Evolutionary conservation across 2,329 filamentous ascomycete genomes (phyloP).

Genomic region (Penicillium sp.): DNA sequence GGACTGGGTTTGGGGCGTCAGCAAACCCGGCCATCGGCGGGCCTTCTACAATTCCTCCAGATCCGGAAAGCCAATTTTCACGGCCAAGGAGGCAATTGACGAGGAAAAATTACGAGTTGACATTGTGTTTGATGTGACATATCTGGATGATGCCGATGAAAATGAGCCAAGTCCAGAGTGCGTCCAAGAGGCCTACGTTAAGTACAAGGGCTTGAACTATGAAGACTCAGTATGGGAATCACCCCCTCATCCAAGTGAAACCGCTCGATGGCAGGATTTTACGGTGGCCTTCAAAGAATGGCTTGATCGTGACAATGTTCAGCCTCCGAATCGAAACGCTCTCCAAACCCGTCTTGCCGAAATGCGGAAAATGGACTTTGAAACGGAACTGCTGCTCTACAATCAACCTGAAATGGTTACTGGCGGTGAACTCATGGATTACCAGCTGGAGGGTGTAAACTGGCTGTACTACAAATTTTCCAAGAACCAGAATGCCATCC

Average conservation of each 20-base stretch:
- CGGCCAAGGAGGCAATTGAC: slow-evolving; percentile 71
- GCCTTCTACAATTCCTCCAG: slow-evolving; percentile 67
- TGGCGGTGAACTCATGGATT: slow-evolving; percentile 81
- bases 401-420: slow-evolving; percentile 67
- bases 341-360: slow-evolving; percentile 63
- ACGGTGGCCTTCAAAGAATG: slow-evolving; percentile 79
- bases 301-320: slow-evolving; percentile 70
- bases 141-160: slow-evolving; percentile 50
- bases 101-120: slow-evolving; percentile 82
- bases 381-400: slow-evolving; percentile 58
- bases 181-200: slow-evolving; percentile 70
- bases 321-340: slow-evolving; percentile 47
- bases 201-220: slow-evolving; percentile 87
- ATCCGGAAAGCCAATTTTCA: slow-evolving; percentile 60
- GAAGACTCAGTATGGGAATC: slow-evolving; percentile 87
- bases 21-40: slow-evolving; percentile 57
- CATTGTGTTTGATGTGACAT: slow-evolving; percentile 78
- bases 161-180: slow-evolving; percentile 66
- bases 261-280: slow-evolving; percentile 69
- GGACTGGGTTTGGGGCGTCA: slow-evolving; percentile 76
- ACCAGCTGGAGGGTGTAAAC: slow-evolving; percentile 87
- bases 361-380: slow-evolving; percentile 63
- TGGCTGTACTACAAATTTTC: slow-evolving; percentile 94
- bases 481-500: slow-evolving; percentile 72
- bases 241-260: slow-evolving; percentile 60